Conservation (phyloP, 768 basidiomycete genomes). For the Pulveroboletus ravenelii region DNA sequence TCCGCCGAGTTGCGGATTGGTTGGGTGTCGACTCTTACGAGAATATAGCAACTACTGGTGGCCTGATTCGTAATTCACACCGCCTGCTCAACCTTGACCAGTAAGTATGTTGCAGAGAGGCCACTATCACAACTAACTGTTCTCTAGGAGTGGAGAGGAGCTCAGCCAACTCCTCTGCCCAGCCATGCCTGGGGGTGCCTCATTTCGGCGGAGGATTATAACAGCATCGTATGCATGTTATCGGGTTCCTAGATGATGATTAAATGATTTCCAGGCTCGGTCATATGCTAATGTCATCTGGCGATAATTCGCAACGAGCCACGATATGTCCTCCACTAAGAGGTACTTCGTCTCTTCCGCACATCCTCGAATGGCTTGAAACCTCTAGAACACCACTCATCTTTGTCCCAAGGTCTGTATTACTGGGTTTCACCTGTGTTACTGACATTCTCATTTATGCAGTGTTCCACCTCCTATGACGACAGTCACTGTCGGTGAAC, state of each 20-base stretch:
- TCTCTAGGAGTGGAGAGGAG: conserved; percentile 14
- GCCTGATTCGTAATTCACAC: conserved; percentile 34
- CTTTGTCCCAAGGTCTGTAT: conserved; percentile 52
- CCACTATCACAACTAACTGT: conserved; percentile 5
- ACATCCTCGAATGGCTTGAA: conserved; percentile 45
- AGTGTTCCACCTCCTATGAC: conserved; percentile 40
- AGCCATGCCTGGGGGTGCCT: not conserved
- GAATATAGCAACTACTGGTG: conserved; percentile 34
- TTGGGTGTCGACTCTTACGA: conserved; percentile 36
- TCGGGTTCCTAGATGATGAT: not conserved
- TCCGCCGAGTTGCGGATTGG: conserved; percentile 63
- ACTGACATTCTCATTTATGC: conserved; percentile 1
- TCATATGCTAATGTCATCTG: conserved; percentile 49
- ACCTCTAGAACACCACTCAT: conserved; percentile 28
- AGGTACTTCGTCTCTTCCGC: conserved; percentile 37
- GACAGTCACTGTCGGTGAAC: conserved; percentile 27
- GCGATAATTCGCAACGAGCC: conserved; percentile 29
- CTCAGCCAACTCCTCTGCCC: conserved; percentile 13
- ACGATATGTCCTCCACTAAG: conserved; percentile 46
- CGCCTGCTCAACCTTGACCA: conserved; percentile 31
- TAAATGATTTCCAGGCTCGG: conserved; percentile 43
- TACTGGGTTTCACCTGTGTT: not conserved
- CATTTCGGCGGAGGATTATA: conserved; percentile 20
- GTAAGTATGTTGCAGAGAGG: conserved; percentile 27
- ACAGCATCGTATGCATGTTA: conserved; percentile 37